Evolutionary conservation across 1,139 yeast species (phyloP), one percentile per base, ranked within the genome.

Genomic region (Blastobotrys ciferrii): DNA sequence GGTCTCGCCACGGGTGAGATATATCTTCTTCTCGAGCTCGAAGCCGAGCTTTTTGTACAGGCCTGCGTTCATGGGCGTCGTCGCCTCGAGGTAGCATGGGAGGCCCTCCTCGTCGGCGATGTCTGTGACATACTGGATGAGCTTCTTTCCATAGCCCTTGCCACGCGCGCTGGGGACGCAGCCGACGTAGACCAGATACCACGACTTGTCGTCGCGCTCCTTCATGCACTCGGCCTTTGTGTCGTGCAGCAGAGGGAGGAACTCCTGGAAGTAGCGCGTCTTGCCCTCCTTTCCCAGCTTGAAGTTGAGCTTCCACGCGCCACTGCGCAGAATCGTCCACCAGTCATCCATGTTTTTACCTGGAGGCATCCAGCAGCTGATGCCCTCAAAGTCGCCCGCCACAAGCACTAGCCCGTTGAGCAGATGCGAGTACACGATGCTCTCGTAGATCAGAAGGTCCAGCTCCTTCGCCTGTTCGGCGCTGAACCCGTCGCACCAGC

Each of bases 131-230:
- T 70, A 75, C n/a, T 79, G 78, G 55, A 82, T 76, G 59, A 80
- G 70, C 45, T 72, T 72, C 42, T 87, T 65, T n/a, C 75, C 80
- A 61, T 82, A 81, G 6, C 87, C 87, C 62, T 81, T 81, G 32
- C 87, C 87, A 58, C 84, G 71, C 7, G 85, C 84, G 18, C 65
- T 59, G n/a, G 73, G 74, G 9, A 76, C 68, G 5, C 84, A 76
- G 2, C 86, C 87, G 42, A 82, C 66, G 59, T 82, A 82, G 32
- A 82, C 84, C 59, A 82, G 72, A 14, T 84, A 80, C 68, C 74
- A 82, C 5, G 73, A 62, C 38, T 73, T 71, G 48, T 73, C 74
- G 42, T 67, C 69, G 51, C 65, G 40, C 58, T 72, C 53, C 41
- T 56, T 20, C 63, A 58, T 47, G 64, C 54, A 32, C 62, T 63